Evolutionary conservation across 306 rosid genomes (phyloP).

Genomic region (Cucumis hystrix): DNA sequence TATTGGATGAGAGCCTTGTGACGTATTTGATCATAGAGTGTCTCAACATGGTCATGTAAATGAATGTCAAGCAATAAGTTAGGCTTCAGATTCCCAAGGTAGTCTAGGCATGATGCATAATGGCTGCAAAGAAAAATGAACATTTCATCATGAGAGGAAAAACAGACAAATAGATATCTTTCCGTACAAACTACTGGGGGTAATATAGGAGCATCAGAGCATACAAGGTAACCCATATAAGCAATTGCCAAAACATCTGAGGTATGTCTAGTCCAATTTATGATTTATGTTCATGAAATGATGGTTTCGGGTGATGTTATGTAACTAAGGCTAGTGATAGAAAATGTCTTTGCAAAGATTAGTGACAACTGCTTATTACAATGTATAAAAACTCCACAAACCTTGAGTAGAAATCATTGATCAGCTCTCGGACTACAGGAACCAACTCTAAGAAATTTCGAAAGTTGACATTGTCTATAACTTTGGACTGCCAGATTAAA

Average conservation of each 20-base stretch:
- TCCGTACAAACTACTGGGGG: not conserved
- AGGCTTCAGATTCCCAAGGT: constrained; percentile 90
- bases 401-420: constrained; percentile 94
- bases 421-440: constrained; percentile 93
- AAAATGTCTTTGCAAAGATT: not conserved
- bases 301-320: not conserved
- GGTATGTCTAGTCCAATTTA: not conserved
- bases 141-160: not conserved
- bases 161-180: not conserved
- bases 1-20: constrained; percentile 94
- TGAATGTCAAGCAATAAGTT: constrained; percentile 74
- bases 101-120: constrained; percentile 92
- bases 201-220: not conserved
- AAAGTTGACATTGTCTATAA: constrained; percentile 73
- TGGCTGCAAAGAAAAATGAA: constrained; percentile 42
- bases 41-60: constrained; percentile 88
- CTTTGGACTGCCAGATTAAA: constrained; percentile 65
- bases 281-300: not conserved
- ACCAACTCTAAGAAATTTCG: constrained; percentile 91
- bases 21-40: constrained; percentile 89
- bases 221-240: not conserved
- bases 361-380: not conserved
- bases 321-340: not conserved
- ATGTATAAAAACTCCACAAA: constrained; percentile 11
- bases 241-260: not conserved